Conservation (phyloP, 352 stramenopile species). For the Phytophthora macrochlamydospora region DNA sequence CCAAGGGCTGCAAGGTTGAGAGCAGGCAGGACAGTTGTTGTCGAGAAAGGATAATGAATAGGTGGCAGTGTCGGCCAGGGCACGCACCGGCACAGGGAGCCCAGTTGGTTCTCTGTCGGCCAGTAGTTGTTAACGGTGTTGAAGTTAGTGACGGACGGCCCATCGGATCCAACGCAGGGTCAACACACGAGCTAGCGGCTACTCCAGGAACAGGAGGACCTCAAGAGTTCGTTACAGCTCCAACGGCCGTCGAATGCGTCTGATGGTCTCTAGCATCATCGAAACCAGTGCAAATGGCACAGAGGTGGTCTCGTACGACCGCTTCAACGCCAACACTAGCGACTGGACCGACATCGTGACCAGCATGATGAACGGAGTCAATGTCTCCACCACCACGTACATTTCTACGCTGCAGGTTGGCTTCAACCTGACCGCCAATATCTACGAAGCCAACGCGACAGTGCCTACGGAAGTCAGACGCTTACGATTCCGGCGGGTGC, state of each 20-base stretch:
- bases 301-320: constrained; percentile 12
- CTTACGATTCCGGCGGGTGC: constrained; percentile 40
- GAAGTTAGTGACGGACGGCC: too few species aligned
- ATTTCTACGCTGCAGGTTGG: constrained; percentile 19
- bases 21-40: too few species aligned
- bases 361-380: constrained; percentile 13
- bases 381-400: constrained; percentile 33
- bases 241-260: constrained; percentile 94
- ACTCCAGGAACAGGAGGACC: too few species aligned
- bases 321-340: constrained; percentile 29
- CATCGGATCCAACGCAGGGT: too few species aligned
- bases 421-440: constrained; percentile 46
- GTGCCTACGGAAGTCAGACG: constrained; percentile 38
- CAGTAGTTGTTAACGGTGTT: too few species aligned
- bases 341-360: constrained; percentile 35
- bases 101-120: too few species aligned
- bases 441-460: constrained; percentile 34
- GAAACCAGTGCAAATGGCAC: constrained; percentile 24
- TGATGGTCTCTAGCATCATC: constrained; percentile 47
- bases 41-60: too few species aligned
- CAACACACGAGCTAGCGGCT: too few species aligned
- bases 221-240: too few species aligned
- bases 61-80: too few species aligned
- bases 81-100: too few species aligned
- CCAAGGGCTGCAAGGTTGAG: too few species aligned